Base-by-base conservation (phyloP, 2,329 filamentous ascomycete genomes). In the Phyllosticta citribraziliensis region DNA sequence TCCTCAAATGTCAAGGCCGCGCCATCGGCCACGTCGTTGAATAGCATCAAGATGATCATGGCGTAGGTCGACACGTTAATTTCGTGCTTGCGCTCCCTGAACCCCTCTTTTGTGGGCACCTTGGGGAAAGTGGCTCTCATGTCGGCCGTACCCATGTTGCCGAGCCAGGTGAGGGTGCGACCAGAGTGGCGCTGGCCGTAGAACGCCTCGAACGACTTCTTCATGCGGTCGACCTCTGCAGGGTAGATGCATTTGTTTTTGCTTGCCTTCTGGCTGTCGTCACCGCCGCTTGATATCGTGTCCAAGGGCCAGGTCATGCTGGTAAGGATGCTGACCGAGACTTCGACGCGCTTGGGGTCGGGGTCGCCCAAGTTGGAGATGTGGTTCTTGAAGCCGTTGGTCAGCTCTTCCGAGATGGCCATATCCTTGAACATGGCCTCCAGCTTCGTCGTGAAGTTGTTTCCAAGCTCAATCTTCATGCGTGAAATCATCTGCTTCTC, bases 351-450 rank as follows among this genome's bases (percentile, higher is more conserved):
- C 70, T 82, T 85, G 2, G 80, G 77, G 62, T 85, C 80, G 2
- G 75, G 75, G 57, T 82, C 80, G n/a, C 76, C 81, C 17, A 75
- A 81, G 69, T 72, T 84, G 73, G 72, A 82, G 73, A 86, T 84
- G 64, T 93, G 84, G 17, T 83, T 81, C 65, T 87, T 88, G 76
- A 95, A 97, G 61, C 83, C 85, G 12, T 84, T 76, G 0, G 89
- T 91, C 25, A 97, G 81, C 65, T 96, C 93, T 60, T 88, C 85
- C 0, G 92, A 97, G 12, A 92, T 85, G 17, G 87, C 85, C 84
- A 97, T 92, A 70, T 99, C 94, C 75, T 91, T 92, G 79, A 99
- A 97, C 91, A 99, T 97, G 65, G 91, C 89, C 71, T 99, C 94
- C 53, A 99, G 84, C 72, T 95, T 96, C 69, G 85, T 80, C 0